Evolutionary conservation across 208 protist genomes (phyloP).

Genomic region (Spongospora subterranea): DNA sequence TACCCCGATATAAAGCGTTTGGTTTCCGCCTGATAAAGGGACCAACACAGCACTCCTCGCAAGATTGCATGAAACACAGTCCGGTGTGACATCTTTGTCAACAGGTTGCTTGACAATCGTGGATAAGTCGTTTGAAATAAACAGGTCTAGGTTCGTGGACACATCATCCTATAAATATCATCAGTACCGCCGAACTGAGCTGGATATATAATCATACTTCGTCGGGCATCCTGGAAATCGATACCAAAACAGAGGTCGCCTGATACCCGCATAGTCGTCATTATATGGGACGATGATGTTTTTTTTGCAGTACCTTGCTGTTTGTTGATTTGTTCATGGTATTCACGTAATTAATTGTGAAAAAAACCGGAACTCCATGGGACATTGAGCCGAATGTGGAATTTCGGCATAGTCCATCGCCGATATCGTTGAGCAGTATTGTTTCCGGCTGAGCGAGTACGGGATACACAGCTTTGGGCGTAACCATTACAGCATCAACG

Average conservation of each 20-base stretch:
- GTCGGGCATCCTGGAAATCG: background rate
- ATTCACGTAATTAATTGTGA: background rate
- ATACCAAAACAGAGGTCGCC: background rate
- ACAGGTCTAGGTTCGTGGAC: background rate
- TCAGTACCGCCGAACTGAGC: background rate
- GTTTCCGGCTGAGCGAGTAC: background rate
- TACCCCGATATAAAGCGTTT: background rate
- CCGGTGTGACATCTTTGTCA: background rate
- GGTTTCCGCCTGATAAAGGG: background rate
- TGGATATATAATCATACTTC: background rate
- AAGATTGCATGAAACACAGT: background rate
- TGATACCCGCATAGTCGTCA: too few relatives aligned
- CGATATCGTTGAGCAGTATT: background rate
- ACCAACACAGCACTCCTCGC: background rate
- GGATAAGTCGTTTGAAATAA: background rate
- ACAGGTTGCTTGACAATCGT: background rate
- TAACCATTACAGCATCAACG: background rate
- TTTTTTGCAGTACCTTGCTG: too few relatives aligned
- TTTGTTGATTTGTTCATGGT: too few relatives aligned
- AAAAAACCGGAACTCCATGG: background rate
- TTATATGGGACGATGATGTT: too few relatives aligned
- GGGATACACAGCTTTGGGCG: background rate
- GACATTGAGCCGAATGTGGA: background rate
- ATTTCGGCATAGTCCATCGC: background rate
- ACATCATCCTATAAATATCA: background rate